Evolutionary conservation across 2,329 filamentous ascomycete species (phyloP).

Genomic region (Nakataea oryzae): DNA sequence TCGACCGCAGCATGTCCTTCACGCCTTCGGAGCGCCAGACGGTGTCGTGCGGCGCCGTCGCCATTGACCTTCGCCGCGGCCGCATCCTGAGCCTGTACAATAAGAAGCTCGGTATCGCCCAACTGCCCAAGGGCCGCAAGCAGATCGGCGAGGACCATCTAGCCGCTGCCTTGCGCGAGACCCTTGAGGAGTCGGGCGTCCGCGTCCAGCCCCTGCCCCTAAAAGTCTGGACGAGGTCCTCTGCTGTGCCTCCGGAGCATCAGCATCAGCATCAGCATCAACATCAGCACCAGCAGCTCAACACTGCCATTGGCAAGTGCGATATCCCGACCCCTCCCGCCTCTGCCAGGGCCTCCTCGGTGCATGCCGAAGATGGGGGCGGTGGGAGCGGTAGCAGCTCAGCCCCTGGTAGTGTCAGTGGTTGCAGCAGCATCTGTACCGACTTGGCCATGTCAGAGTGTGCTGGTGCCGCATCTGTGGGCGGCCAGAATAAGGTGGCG

Average conservation of each 20-base stretch:
- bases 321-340: background rate
- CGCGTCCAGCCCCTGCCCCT: constrained; percentile 25
- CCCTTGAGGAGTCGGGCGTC: constrained; percentile 36
- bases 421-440: background rate
- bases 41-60: constrained; percentile 36
- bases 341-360: background rate
- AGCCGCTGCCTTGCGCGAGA: constrained; percentile 32
- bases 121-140: constrained; percentile 38
- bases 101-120: constrained; percentile 27
- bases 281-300: background rate
- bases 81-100: constrained; percentile 33
- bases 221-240: constrained; percentile 31
- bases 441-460: background rate
- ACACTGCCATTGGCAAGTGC: background rate
- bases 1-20: constrained; percentile 23
- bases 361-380: background rate
- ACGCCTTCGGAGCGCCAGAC: constrained; percentile 29
- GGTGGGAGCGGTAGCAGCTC: background rate
- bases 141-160: constrained; percentile 33
- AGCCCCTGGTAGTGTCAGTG: background rate
- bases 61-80: constrained; percentile 23
- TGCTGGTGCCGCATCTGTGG: background rate
- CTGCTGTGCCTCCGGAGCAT: constrained; percentile 12
- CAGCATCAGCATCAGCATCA: background rate
- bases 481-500: too few relatives aligned